Base-by-base conservation (phyloP, 2,329 filamentous ascomycete species). In the Pseudocercospora macadamiae region DNA sequence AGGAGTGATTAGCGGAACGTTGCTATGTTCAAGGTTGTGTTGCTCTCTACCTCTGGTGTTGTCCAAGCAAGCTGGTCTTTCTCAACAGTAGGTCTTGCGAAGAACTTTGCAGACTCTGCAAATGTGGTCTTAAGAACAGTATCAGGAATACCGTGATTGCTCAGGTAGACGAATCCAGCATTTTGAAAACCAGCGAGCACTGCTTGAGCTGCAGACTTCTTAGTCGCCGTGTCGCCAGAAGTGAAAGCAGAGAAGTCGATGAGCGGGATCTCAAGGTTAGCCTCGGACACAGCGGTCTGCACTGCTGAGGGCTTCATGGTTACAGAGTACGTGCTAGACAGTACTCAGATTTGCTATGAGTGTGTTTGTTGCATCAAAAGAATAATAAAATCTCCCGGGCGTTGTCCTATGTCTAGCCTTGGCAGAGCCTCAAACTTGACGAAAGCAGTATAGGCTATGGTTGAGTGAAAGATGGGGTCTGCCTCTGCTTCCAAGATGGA, bases 161-260 rank as follows among this genome's bases (percentile, higher is more conserved):
- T 87, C 36, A 96, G 84, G 76, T 96, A 96, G 64, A 96, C 84
- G 79, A 97, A 96, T 59, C 93, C 93, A 3, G 91, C 89, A 1
- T 84, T 88, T 69, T 92, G 89, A 78, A 97, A 96, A 45, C 90
- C 92, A 55, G 86, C 73, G 12, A 93, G 86, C 65, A 96, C 86
- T 39, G 88, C 85, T 54, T 85, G 76, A 25, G 91, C 92, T 2
- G 89, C 72, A 7, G 55, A 42, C 36, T 59, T 62, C 47, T 61
- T 62, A 14, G 61, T 64, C 8, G 58, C 48, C 14, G 61, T 30
- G 8, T 64, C 58, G 6, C 57, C 57, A 57, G 80, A 73, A 16
- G 89, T 82, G 73, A 93, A 93, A 47, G 81, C 80, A 14, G 83
- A 85, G 73, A 93, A 91, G 79, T 93, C 86, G 71, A 91, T 89